Percentiles rank a stretch among this genome's conserved stretches.
Conservation (phyloP, 1,284 basidiomycete genomes). For the Xanthoconium separans region DNA sequence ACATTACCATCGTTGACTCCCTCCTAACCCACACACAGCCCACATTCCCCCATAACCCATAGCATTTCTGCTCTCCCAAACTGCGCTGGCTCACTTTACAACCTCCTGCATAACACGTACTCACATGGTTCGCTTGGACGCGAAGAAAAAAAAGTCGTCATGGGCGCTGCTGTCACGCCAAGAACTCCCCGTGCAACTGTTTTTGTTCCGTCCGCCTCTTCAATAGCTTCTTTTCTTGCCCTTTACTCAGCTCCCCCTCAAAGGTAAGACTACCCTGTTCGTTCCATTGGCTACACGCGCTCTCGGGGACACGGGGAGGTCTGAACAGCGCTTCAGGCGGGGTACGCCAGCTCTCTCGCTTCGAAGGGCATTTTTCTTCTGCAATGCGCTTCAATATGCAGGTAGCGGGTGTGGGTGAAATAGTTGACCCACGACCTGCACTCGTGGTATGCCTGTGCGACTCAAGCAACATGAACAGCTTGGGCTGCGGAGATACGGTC, state of each 20-base stretch:
- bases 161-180: constrained; percentile 52
- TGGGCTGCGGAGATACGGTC: constrained; percentile 15
- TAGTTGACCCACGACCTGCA: constrained; percentile 98
- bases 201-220: constrained; percentile 82
- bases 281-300: too few relatives aligned
- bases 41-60: not conserved
- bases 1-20: too few relatives aligned
- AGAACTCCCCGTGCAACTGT: constrained; percentile 76
- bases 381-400: constrained; percentile 87
- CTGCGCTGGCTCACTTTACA: not conserved
- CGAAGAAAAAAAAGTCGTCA: not conserved
- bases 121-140: not conserved
- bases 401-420: constrained; percentile 97
- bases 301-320: too few relatives aligned
- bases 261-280: too few relatives aligned
- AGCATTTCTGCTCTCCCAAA: not conserved
- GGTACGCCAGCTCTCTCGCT: constrained; percentile 82
- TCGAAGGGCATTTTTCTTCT: constrained; percentile 73
- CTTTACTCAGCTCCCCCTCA: constrained; percentile 88
- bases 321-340: too few relatives aligned
- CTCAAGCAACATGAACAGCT: constrained; percentile 8
- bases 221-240: constrained; percentile 72
- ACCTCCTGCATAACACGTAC: not conserved
- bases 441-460: constrained; percentile 81
- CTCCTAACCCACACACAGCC: too few relatives aligned